Conservation (phyloP, 2,329 filamentous ascomycete genomes). For the Fusarium fracticaudum region DNA sequence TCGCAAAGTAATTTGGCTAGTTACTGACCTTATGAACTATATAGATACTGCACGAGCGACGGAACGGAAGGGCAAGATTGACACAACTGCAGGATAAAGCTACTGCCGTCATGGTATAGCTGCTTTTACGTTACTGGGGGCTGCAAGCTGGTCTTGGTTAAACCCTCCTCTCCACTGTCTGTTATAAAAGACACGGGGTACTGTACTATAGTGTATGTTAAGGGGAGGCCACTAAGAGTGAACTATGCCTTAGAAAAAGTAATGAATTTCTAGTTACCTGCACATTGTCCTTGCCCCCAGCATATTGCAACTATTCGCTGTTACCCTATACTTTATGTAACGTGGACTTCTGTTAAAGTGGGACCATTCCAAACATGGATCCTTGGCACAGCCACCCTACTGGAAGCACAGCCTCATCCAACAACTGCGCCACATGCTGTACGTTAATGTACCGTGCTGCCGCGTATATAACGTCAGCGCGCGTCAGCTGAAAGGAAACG, state of each 20-base stretch:
- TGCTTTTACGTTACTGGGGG: background rate
- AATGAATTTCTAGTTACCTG: background rate
- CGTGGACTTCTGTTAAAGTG: background rate
- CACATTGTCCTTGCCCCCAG: background rate
- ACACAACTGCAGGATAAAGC: background rate
- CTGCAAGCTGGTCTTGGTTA: background rate
- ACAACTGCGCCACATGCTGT: background rate
- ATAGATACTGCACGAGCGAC: background rate
- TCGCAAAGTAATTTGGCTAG: background rate
- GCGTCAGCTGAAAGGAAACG: background rate
- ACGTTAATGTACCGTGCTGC: background rate
- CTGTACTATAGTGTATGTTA: background rate
- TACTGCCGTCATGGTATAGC: background rate
- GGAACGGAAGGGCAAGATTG: background rate
- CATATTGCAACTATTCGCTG: background rate
- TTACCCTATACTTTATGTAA: background rate
- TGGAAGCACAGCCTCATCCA: background rate
- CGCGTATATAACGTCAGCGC: constrained; percentile 10
- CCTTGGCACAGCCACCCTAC: background rate
- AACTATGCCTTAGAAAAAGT: background rate
- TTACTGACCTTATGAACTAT: background rate
- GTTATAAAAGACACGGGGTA: background rate
- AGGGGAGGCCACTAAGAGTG: background rate
- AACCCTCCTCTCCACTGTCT: background rate
- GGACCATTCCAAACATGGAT: fast-evolving